A percentile compares a stretch with the other conserved stretches of the same genome.
These are phyloP conservation scores for Zygosaccharomyces lentus DNA, from an alignment of 805 yeast species.

Conservation along the genomic window DNA sequence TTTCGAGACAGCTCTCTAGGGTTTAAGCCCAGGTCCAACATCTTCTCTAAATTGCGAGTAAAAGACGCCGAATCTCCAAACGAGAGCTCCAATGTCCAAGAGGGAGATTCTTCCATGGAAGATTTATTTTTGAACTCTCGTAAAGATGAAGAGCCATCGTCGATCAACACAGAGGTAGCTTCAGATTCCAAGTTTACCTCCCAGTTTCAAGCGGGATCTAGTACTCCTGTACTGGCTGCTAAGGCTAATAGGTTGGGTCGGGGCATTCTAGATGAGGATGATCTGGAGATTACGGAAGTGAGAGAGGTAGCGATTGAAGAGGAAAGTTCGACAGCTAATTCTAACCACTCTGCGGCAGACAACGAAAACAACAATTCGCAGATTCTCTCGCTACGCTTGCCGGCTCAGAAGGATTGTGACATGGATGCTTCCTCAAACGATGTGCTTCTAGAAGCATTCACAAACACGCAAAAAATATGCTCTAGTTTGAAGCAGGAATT, in stretches of 20 bases:
- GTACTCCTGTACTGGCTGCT: slow-evolving; percentile 14
- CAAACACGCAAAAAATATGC: slow-evolving; percentile 38
- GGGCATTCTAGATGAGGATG: slow-evolving; percentile 28
- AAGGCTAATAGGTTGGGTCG: slow-evolving; percentile 3
- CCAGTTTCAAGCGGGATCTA: slow-evolving; percentile 8
- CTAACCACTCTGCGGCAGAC: background rate
- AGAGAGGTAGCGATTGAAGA: slow-evolving; percentile 22
- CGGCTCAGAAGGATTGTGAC: background rate
- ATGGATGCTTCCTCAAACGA: slow-evolving; percentile 34
- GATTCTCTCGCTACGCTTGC: background rate
- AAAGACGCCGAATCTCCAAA: slow-evolving; percentile 17
- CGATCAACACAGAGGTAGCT: slow-evolving; percentile 5
- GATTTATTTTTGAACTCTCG: slow-evolving; percentile 13
- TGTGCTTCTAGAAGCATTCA: slow-evolving; percentile 39
- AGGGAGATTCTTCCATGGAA: slow-evolving; percentile 23
- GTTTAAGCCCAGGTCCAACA: slow-evolving; percentile 34
- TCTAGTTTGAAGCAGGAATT: slow-evolving; percentile 33
- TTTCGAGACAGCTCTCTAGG: slow-evolving; percentile 31
- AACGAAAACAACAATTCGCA: background rate
- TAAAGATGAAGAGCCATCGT: slow-evolving; percentile 4
- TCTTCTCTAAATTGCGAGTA: slow-evolving; percentile 29
- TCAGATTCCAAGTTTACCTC: background rate
- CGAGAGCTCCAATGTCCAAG: slow-evolving; percentile 11
- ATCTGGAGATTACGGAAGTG: slow-evolving; percentile 41
- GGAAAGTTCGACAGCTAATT: background rate